These are phyloP conservation scores for Candida pini DNA, from an alignment of 805 yeast genomes.

Conservation along the genomic window DNA sequence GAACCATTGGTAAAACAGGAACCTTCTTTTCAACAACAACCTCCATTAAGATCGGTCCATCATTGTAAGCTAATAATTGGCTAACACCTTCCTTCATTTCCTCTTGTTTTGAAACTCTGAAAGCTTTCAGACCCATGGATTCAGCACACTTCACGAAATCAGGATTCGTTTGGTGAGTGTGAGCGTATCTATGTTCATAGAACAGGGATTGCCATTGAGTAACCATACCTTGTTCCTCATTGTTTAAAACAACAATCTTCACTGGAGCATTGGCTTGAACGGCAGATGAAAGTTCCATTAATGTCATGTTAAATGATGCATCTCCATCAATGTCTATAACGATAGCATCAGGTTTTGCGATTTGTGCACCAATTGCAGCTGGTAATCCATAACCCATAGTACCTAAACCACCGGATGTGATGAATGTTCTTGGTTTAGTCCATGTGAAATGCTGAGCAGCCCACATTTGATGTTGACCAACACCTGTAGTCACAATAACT, in stretches of 20 bases:
- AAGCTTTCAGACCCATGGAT: conserved; percentile 86
- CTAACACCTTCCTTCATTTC: conserved; percentile 55
- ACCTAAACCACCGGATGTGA: conserved; percentile 98
- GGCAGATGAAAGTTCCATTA: conserved; percentile 88
- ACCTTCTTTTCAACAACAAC: conserved; percentile 88
- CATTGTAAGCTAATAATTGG: conserved; percentile 62
- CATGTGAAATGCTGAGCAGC: conserved; percentile 97
- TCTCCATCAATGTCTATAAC: conserved; percentile 98
- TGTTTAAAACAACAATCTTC: conserved; percentile 83
- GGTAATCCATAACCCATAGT: conserved; percentile 99
- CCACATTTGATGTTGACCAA: conserved; percentile 99
- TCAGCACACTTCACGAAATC: conserved; percentile 90
- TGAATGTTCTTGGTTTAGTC: conserved; percentile 87
- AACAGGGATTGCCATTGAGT: conserved; percentile 98
- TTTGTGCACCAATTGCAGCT: conserved; percentile 97
- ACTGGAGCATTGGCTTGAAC: conserved; percentile 91
- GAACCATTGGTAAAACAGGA: conserved; percentile 97
- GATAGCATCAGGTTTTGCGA: conserved; percentile 89
- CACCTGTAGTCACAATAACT: conserved; percentile 93
- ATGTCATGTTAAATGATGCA: conserved; percentile 98
- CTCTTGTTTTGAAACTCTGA: conserved; percentile 63
- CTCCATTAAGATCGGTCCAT: conserved; percentile 87
- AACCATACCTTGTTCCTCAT: conserved; percentile 99
- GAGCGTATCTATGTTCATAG: conserved; percentile 96
- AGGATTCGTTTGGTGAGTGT: conserved; percentile 94